These are phyloP conservation scores for Nannochloris sp. DNA, from an alignment of 139 green algal species.

Conservation along the genomic window DNA sequence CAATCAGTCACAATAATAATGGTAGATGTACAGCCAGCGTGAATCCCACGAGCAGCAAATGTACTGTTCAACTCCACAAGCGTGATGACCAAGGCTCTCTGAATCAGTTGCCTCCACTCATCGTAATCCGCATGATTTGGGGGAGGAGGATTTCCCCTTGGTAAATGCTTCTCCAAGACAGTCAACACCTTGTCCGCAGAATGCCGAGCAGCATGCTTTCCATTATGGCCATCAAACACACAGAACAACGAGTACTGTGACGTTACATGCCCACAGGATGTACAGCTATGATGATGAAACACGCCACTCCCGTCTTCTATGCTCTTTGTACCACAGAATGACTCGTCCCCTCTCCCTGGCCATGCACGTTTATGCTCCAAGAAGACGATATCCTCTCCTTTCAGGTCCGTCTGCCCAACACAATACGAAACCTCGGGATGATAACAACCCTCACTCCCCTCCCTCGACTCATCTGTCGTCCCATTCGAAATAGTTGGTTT, in stretches of 20 bases:
- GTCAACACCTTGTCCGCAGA: slow-evolving; percentile 4
- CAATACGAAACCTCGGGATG: slow-evolving; percentile 8
- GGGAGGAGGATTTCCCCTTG: slow-evolving; percentile 1
- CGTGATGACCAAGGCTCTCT: slow-evolving; percentile 31
- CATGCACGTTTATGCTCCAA: slow-evolving; percentile 24
- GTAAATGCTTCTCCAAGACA: slow-evolving; percentile 22
- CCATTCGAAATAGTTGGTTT: too few species aligned
- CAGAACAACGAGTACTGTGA: slow-evolving; percentile 31
- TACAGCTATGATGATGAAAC: slow-evolving; percentile 1
- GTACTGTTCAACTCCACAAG: slow-evolving; percentile 24
- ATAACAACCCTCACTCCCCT: background rate
- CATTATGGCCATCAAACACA: slow-evolving; percentile 64
- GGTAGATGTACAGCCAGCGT: slow-evolving; percentile 48
- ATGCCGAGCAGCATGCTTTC: slow-evolving; percentile 27
- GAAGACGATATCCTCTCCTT: slow-evolving; percentile 24
- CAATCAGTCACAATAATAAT: slow-evolving; percentile 51
- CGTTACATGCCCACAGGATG: background rate
- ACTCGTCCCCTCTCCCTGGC: slow-evolving; percentile 6
- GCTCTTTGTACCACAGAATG: background rate
- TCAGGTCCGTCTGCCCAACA: slow-evolving; percentile 13
- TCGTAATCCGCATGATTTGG: background rate
- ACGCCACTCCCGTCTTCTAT: background rate
- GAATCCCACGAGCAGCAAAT: slow-evolving; percentile 34
- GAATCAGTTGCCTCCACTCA: slow-evolving; percentile 18
- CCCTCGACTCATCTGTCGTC: too few species aligned